A percentile compares a stretch with the other conserved stretches of the same genome.
Evolutionary conservation across 164 flowering plant genomes (phyloP).

Genomic region (Berberis thunbergii): DNA sequence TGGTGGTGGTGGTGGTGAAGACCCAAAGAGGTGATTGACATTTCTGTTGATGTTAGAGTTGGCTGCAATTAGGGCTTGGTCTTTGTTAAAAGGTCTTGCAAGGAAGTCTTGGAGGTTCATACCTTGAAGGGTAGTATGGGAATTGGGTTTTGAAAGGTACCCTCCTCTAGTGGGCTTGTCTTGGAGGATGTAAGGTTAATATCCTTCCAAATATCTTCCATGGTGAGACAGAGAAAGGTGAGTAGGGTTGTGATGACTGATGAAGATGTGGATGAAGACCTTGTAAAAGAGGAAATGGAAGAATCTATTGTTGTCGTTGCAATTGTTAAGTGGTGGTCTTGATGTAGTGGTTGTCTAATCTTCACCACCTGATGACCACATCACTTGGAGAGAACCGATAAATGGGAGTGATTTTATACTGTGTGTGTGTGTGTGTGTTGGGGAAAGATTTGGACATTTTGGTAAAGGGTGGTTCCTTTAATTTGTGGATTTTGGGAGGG

Average conservation of each 20-base stretch:
- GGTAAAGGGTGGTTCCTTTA: too few species aligned
- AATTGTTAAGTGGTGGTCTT: too few species aligned
- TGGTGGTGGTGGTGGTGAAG: constrained; percentile 6
- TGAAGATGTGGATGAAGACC: constrained; percentile 7
- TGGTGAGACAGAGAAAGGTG: constrained; percentile 13
- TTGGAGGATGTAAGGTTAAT: constrained; percentile 26
- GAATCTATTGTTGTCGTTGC: constrained; percentile 1
- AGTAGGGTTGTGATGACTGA: constrained; percentile 1
- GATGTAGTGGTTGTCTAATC: background rate
- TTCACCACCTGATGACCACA: constrained; percentile 14
- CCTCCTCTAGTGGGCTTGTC: constrained; percentile 5
- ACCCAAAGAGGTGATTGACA: background rate
- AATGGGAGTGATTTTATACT: background rate
- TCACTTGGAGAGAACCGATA: background rate
- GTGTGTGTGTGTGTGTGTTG: too few species aligned
- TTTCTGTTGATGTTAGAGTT: background rate
- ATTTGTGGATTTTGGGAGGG: too few species aligned
- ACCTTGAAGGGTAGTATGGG: constrained; percentile 2
- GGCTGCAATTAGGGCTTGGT: constrained; percentile 4
- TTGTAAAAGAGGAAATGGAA: constrained; percentile 2
- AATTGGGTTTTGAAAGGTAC: background rate
- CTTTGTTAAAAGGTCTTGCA: constrained; percentile 22
- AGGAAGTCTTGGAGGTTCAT: constrained; percentile 27
- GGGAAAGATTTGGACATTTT: too few species aligned
- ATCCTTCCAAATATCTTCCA: constrained; percentile 66